Evolutionary conservation across 257 asterid genomes (phyloP).

Genomic region (Osmanthus fragrans): DNA sequence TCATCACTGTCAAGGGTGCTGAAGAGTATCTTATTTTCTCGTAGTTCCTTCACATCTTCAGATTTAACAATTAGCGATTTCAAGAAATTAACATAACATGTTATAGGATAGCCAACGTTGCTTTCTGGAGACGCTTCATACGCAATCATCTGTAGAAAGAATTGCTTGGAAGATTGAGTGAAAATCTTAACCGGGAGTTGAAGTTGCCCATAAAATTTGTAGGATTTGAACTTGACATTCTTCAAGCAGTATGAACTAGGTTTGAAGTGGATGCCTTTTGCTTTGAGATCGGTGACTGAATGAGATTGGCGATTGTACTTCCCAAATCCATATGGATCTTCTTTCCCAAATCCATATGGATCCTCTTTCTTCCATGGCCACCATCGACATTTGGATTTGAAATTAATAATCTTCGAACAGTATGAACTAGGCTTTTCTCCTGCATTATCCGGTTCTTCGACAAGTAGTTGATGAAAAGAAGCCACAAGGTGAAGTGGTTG

Average conservation of each 20-base stretch:
- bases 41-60: conserved; percentile 38
- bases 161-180: too few species aligned
- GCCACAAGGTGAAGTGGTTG: conserved; percentile 25
- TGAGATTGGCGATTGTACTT: neutral
- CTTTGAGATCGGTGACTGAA: conserved; percentile 19
- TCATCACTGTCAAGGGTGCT: conserved; percentile 34
- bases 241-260: conserved; percentile 17
- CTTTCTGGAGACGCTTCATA: conserved; percentile 26
- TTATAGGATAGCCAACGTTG: neutral
- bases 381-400: too few species aligned
- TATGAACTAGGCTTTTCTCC: neutral
- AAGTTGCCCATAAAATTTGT: neutral
- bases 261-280: conserved; percentile 24
- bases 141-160: conserved; percentile 5
- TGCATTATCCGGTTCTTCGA: neutral
- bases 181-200: conserved; percentile 12
- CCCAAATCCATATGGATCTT: too few species aligned
- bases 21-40: conserved; percentile 23
- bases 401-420: too few species aligned
- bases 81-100: conserved; percentile 34
- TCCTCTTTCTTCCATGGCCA: too few species aligned
- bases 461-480: neutral
- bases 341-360: too few species aligned
- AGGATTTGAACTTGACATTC: neutral
- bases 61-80: conserved; percentile 29